A percentile compares a stretch with the other conserved stretches of the same genome.
Evolutionary conservation across 1,139 yeast species (phyloP).

Genomic region (Taphrina wiesneri): DNA sequence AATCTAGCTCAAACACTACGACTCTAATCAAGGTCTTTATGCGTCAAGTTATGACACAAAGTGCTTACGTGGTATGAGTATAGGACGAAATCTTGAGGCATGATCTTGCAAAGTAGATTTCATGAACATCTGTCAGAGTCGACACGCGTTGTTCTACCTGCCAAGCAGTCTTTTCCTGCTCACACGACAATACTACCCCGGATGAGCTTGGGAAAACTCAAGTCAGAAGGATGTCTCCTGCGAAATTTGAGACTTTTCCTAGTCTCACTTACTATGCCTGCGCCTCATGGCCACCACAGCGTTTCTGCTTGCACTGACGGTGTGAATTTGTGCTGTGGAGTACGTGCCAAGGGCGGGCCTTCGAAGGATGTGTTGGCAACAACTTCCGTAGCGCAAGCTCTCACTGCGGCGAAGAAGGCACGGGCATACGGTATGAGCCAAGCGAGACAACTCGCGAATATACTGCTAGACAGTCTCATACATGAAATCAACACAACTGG

Average conservation of each 20-base stretch:
- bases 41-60: too few species aligned
- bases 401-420: neutral
- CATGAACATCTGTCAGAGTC: neutral
- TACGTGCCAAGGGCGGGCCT: neutral
- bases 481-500: slow-evolving; percentile 4
- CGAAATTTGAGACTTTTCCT: neutral
- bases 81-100: neutral
- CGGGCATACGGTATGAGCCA: too few species aligned
- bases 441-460: neutral
- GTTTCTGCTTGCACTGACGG: neutral
- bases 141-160: neutral
- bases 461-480: neutral
- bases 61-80: neutral
- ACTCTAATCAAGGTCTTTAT: too few species aligned
- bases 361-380: too few species aligned
- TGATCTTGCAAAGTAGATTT: neutral
- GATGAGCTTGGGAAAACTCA: neutral
- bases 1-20: neutral
- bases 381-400: too few species aligned
- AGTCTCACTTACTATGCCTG: neutral
- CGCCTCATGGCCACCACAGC: neutral
- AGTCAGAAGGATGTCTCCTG: neutral
- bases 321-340: neutral
- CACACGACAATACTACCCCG: neutral
- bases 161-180: neutral